Base-by-base conservation (phyloP, 1,139 yeast species). In the Petasospora rhodanensis region DNA sequence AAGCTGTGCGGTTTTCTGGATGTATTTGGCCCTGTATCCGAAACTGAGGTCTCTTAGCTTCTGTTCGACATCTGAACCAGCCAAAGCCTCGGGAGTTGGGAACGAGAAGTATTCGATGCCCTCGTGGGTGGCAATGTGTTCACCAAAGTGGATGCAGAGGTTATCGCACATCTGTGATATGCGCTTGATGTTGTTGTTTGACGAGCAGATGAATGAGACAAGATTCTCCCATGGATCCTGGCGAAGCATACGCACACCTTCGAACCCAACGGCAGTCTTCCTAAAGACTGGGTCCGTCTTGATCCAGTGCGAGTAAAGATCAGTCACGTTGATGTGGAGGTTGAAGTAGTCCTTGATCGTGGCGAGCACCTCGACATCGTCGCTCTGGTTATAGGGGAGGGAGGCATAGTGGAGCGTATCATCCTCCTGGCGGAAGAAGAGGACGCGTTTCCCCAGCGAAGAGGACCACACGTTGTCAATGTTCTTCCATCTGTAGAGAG, bases 161-260 rank as follows among this genome's bases (percentile, higher is more conserved):
- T 70, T 72, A 42, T 86, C 89, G 52, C 96, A 93, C 96, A 93
- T 87, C 49, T 81, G 82, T 3, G 96, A 82, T 29, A 93, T 93
- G 26, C 99, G 68, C 53, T 89, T 85, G 37, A 91, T 94, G 52
- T 91, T 93, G 59, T 91, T 91, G 57, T 91, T 91, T n/a, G 95
- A 80, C 4, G 96, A 85, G 58, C 98, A 91, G 15, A 91, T 93
- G 47, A 91, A 91, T 3, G 93, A 82, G 14, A 91, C 62, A 29
- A 86, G 64, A 26, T 93, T 86, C 51, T 93, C 98, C 97, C 97
- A 91, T 0, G 98, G 98, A 45, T 89, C 96, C 56, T 91, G 97
- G 31, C 89, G 68, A 19, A 89, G 68, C 39, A 87, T 84, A 24
- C 97, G 63, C 18, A 89, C 79, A 0, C 98, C 98, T 4, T 66